Evolutionary conservation across 2,329 filamentous ascomycete species (phyloP), one percentile per base, ranked within the genome.

Genomic region (Xylaria multiplex): DNA sequence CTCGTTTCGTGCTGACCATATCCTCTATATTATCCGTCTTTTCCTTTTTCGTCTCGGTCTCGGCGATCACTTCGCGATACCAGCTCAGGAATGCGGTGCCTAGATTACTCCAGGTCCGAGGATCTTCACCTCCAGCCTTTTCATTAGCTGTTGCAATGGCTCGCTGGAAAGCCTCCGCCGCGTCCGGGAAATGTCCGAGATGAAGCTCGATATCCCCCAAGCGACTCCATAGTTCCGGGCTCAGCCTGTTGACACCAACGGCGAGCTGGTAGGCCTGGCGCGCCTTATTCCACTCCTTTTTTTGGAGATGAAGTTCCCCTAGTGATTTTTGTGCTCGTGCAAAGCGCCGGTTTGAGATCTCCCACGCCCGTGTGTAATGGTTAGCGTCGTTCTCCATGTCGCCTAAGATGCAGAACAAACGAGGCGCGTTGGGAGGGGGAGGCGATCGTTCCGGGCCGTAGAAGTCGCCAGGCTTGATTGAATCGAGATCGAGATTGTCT

Each of bases 31-130:
- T 61, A 14, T 67, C 56, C 14, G 64, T 43, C 50, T 69, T 73
- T 13, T 72, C 66, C 43, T 72, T 69, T 4, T 42, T 66, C 3
- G 59, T 66, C 24, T 79, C 75, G n/a, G 76, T 67, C 58, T 81
- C 79, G 3, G 83, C 79, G 3, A 82, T 70, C 0, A 83, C 78
- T 72, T 88, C 85, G 49, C 81, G 84, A 78, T 86, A 93, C 68
- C 91, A 81, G 65, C 89, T 90, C 70, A 92, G 87, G 1, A 98
- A 85, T 0, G 95, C 90, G 1, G 91, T 93, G 0, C 94, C 96
- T 24, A 99, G 85, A 75, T 99, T 99, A 73, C 92, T 96, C 93
- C 96, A 99, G 0, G 93, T 93, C 75, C 97, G 89, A 0, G 94
- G 95, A 75, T 97, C 94, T 59, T 91, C 90, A 30, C 96, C 94